Evolutionary conservation across 129 eudicot genomes (phyloP).

Genomic region (Calendula officinalis): DNA sequence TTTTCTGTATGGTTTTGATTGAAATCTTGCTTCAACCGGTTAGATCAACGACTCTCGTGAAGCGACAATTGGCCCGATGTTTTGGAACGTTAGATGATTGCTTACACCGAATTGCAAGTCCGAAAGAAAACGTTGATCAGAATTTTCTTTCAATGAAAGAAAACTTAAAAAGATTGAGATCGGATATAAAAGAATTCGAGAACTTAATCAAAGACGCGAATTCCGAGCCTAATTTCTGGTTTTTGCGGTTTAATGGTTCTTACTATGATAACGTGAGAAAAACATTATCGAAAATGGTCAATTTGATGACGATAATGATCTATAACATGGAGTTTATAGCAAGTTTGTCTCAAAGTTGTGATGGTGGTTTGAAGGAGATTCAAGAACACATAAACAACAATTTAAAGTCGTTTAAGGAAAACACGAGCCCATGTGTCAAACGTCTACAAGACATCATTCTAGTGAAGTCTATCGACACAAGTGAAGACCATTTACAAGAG

Average conservation of each 20-base stretch:
- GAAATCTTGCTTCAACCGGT: constrained; percentile 57
- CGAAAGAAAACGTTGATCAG: constrained; percentile 15
- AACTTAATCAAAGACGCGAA: constrained; percentile 41
- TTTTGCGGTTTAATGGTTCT: constrained; percentile 45
- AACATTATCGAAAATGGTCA: constrained; percentile 48
- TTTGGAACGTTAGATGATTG: constrained; percentile 46
- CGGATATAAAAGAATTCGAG: constrained; percentile 37
- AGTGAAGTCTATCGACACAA: constrained; percentile 20
- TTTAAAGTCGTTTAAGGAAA: constrained; percentile 40
- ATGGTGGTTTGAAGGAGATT: constrained; percentile 36
- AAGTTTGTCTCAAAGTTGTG: constrained; percentile 22
- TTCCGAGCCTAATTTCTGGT: constrained; percentile 73
- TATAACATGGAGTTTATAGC: constrained; percentile 36
- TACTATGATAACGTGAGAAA: constrained; percentile 40
- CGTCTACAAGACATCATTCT: constrained; percentile 31
- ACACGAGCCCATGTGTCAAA: constrained; percentile 35
- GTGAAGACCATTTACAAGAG: constrained; percentile 29
- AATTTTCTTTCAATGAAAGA: constrained; percentile 28
- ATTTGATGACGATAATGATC: constrained; percentile 44
- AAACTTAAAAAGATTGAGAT: constrained; percentile 32
- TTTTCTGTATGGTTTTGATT: constrained; percentile 49
- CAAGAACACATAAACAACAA: constrained; percentile 41
- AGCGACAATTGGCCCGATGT: constrained; percentile 41
- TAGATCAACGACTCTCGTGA: constrained; percentile 62
- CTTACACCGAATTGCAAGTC: constrained; percentile 30